Conservation (phyloP, 108 stramenopile genomes). For the Phaeodactylum tricornutum region DNA sequence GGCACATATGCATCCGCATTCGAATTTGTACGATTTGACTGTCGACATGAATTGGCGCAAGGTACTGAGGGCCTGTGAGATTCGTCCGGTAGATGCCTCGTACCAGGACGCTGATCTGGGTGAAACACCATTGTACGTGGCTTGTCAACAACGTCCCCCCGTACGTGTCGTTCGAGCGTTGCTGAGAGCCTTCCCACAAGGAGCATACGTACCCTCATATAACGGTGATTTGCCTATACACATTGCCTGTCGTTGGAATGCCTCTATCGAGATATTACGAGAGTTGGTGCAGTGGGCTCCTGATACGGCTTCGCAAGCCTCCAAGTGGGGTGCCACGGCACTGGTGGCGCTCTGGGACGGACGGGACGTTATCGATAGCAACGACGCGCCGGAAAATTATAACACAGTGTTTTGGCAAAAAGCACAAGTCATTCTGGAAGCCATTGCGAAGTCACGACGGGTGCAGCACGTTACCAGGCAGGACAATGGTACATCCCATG, state of each 20-base stretch:
- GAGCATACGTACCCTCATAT: neutral
- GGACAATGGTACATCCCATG: neutral
- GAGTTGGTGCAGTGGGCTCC: neutral
- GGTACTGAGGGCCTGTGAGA: too few relatives aligned
- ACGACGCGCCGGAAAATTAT: neutral
- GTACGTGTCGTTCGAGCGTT: conserved; percentile 13
- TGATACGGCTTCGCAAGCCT: conserved; percentile 2
- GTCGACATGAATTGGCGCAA: neutral
- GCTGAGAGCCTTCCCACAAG: conserved; percentile 14
- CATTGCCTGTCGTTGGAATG: conserved; percentile 20
- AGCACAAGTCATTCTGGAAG: conserved; percentile 12
- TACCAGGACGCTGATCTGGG: conserved; percentile 16
- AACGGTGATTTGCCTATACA: conserved; percentile 22
- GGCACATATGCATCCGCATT: too few relatives aligned
- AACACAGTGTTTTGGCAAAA: conserved; percentile 19
- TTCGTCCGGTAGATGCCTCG: conserved; percentile 14
- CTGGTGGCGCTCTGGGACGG: neutral
- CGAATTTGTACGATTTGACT: neutral
- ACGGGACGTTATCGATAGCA: neutral
- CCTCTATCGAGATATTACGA: conserved; percentile 2
- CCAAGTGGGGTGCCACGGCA: conserved; percentile 9
- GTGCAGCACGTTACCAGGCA: neutral
- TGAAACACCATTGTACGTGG: conserved; percentile 24
- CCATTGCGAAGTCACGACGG: conserved; percentile 17
- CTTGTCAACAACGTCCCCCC: conserved; percentile 19